A percentile compares a stretch with the other conserved stretches of the same genome.
These are phyloP conservation scores for Neofusicoccum sp. DNA, from an alignment of 2,329 filamentous ascomycete species.

Conservation along the genomic window DNA sequence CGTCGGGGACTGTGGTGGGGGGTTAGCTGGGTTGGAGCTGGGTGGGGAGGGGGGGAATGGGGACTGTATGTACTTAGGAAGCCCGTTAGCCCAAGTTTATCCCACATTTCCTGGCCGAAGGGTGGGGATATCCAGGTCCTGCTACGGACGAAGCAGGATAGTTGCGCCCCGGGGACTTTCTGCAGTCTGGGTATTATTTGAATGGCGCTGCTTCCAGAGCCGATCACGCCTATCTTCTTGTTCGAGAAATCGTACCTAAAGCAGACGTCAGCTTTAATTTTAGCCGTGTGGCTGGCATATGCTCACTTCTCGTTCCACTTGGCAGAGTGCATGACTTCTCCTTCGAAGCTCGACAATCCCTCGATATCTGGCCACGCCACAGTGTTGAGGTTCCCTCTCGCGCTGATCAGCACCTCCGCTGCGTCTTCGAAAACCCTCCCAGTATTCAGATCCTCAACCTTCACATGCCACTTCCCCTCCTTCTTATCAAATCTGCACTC, in stretches of 20 bases:
- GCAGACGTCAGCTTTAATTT: not conserved
- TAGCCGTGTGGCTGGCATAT: not conserved
- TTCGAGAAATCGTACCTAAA: constrained; percentile 31
- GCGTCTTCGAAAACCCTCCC: constrained; percentile 28
- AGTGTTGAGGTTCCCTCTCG: constrained; percentile 33
- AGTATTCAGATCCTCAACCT: constrained; percentile 32
- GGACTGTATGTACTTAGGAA: constrained; percentile 20
- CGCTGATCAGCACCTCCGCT: constrained; percentile 32
- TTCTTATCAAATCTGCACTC: constrained; percentile 34
- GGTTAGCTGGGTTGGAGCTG: not conserved
- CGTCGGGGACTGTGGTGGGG: constrained; percentile 23
- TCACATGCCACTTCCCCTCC: constrained; percentile 37
- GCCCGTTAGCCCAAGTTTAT: constrained; percentile 35
- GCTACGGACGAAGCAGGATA: constrained; percentile 34
- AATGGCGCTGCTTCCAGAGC: constrained; percentile 39
- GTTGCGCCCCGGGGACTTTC: constrained; percentile 30
- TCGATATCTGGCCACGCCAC: constrained; percentile 35
- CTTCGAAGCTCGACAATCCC: constrained; percentile 31
- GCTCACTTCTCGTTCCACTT: constrained; percentile 34
- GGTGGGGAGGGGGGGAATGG: not conserved
- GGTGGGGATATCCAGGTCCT: constrained; percentile 38
- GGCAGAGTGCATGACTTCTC: constrained; percentile 37
- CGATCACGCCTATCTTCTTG: constrained; percentile 37
- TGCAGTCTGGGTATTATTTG: constrained; percentile 43
- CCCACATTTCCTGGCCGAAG: constrained; percentile 30